Base-by-base conservation (phyloP, 2,329 filamentous ascomycete species). In the Fonsecaea monophora region DNA sequence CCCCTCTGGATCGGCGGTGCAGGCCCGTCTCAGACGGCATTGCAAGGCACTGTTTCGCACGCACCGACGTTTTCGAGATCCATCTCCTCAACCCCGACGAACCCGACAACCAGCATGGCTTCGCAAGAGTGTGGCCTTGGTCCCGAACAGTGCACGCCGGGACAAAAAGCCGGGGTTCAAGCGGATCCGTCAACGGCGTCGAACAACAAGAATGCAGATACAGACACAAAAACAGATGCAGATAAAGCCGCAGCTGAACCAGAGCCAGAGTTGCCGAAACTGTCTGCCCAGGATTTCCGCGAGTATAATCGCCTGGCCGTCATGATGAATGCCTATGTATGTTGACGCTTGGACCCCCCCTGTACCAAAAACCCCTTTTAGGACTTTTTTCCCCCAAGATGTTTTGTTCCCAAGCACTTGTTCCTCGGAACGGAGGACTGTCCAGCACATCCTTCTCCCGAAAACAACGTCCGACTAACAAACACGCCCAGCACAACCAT, bases 281-380 rank as follows among this genome's bases (percentile, higher is more conserved):
- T 94, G 35, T 87, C 87, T 0, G 78, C 86, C 1, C 81, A 83
- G 64, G 90, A 94, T 64, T 93, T 92, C 74, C 83, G 82, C 58
- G 79, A 83, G 45, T 73, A 68, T 60, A 70, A 73, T 50, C 50
- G 70, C 2, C 48, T 73, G 34, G 70, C 71, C 12, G 64, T 57
- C 12, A 65, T 73, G 64, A 73, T 73, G 71, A 85, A 94, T 53
- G 81, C 85, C 68, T 93, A 89, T 79, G 88, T 90, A 81, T 74
- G 84, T 79, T 9, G 10, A 9, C 1, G 2, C 21, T n/a, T n/a
- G n/a, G 21, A 25, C 21, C 1, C 2, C 2, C 2, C 21, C 21
- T 25, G 1, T 25, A 25, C 25, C 3, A 25, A 25, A 25, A 25
- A 5, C 18, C 45, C 45, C n/a, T n/a, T 55, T 3, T 25, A 2